Evolutionary conservation across 306 rosid genomes (phyloP).

Genomic region (Quercus dentata): DNA sequence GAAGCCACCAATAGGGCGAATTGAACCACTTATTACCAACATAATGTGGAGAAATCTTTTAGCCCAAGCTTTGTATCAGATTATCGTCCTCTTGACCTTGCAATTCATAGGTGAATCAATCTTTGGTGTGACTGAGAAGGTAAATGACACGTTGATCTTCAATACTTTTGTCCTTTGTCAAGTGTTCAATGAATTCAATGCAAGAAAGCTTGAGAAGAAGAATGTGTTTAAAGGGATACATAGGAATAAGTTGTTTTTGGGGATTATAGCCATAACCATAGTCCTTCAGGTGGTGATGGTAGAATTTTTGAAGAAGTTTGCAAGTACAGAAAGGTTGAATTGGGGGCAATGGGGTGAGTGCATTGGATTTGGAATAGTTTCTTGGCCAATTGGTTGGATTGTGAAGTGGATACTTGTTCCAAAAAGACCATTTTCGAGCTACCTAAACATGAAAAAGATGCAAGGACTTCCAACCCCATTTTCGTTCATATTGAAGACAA

Average conservation of each 20-base stretch:
- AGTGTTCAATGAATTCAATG: constrained; percentile 29
- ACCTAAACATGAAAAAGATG: not conserved
- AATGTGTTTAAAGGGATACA: constrained; percentile 23
- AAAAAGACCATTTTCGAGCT: not conserved
- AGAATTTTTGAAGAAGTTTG: constrained; percentile 24
- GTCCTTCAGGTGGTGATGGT: constrained; percentile 32
- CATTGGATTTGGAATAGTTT: constrained; percentile 8
- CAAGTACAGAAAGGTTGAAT: constrained; percentile 22
- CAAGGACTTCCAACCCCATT: not conserved
- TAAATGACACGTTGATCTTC: constrained; percentile 24
- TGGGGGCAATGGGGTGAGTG: constrained; percentile 24
- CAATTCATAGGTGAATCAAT: constrained; percentile 26
- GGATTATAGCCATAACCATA: constrained; percentile 16
- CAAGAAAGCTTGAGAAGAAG: constrained; percentile 29
- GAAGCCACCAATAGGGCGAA: not conserved
- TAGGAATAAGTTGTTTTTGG: constrained; percentile 22
- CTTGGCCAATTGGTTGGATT: constrained; percentile 26
- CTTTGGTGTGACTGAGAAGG: constrained; percentile 14
- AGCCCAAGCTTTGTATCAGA: constrained; percentile 24
- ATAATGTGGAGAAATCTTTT: constrained; percentile 33
- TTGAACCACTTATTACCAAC: constrained; percentile 27
- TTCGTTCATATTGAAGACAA: too few relatives aligned
- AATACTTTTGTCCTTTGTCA: constrained; percentile 29
- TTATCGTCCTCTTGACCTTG: constrained; percentile 10
- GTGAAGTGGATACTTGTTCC: constrained; percentile 22